Evolutionary conservation across 2,329 filamentous ascomycete species (phyloP).

Genomic region (Sclerotiophoma versabilis): DNA sequence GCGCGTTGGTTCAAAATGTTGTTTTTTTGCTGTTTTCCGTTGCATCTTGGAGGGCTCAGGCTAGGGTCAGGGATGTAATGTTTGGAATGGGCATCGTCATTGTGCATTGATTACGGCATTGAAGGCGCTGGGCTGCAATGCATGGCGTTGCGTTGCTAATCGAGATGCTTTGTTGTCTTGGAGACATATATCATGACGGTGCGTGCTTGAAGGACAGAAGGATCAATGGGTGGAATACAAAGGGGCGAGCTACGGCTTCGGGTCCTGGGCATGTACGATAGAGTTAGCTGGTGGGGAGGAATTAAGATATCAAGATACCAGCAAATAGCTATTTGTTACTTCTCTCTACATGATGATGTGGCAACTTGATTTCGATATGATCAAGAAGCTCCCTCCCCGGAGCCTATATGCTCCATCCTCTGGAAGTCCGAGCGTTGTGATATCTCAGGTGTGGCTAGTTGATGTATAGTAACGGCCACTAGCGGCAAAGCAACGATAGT

Average conservation of each 20-base stretch:
- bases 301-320: neutral
- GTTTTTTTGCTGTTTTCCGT: neutral
- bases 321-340: neutral
- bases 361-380: too few relatives aligned
- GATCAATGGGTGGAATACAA: neutral
- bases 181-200: conserved; percentile 1
- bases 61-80: conserved; percentile 8
- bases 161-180: neutral
- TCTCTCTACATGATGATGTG: too few relatives aligned
- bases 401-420: too few relatives aligned
- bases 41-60: neutral
- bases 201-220: neutral
- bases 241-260: neutral
- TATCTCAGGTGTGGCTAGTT: neutral
- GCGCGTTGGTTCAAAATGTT: neutral
- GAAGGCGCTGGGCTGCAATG: conserved; percentile 7
- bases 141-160: conserved; percentile 9
- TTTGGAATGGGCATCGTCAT: conserved; percentile 2
- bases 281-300: neutral
- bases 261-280: conserved; percentile 3
- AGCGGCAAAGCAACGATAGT: too few relatives aligned
- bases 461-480: neutral
- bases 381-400: too few relatives aligned
- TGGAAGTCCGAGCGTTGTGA: too few relatives aligned
- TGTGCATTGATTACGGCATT: conserved; percentile 7